phyloP scores from a whole-genome alignment of 2,329 filamentous ascomycete genomes.

The Talaromyces amestolkiae region DNA sequence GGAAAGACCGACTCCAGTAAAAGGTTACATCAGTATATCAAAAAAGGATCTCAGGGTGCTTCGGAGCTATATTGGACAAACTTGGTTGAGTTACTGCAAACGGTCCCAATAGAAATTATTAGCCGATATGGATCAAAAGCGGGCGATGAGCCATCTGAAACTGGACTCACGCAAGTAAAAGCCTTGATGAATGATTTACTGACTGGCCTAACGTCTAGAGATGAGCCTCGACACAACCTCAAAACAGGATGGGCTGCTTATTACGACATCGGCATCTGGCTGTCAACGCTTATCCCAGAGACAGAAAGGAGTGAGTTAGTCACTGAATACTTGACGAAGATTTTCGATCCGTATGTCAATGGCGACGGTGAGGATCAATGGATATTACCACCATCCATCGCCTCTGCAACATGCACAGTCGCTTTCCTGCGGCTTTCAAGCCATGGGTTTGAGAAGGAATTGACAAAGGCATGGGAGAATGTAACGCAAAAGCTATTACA shows the following conservation, averaged over 20 bases:
- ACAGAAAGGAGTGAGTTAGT: slow-evolving; percentile 42
- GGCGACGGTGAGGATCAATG: slow-evolving; percentile 30
- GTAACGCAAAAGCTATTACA: slow-evolving; percentile 63
- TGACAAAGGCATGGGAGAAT: slow-evolving; percentile 60
- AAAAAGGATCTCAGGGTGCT: slow-evolving; percentile 80
- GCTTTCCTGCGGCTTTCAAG: slow-evolving; percentile 40
- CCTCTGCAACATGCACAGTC: slow-evolving; percentile 49
- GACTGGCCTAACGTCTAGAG: slow-evolving; percentile 67
- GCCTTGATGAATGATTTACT: slow-evolving; percentile 67
- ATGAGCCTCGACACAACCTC: slow-evolving; percentile 69
- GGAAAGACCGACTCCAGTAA: slow-evolving; percentile 57
- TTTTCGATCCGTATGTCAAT: slow-evolving; percentile 54
- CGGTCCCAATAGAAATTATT: slow-evolving; percentile 53
- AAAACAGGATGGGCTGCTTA: slow-evolving; percentile 73
- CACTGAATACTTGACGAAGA: slow-evolving; percentile 50
- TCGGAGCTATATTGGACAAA: slow-evolving; percentile 69
- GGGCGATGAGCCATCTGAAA: slow-evolving; percentile 23
- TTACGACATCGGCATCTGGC: slow-evolving; percentile 59
- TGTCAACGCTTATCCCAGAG: slow-evolving; percentile 52
- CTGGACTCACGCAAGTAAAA: slow-evolving; percentile 52
- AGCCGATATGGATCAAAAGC: slow-evolving; percentile 27
- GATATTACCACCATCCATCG: slow-evolving; percentile 37
- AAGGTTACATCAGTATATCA: slow-evolving; percentile 69
- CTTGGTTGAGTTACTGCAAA: slow-evolving; percentile 60
- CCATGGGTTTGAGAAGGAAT: slow-evolving; percentile 46